These are phyloP conservation scores for Lactarius psammicola DNA, from an alignment of 768 basidiomycete species.

Conservation along the genomic window DNA sequence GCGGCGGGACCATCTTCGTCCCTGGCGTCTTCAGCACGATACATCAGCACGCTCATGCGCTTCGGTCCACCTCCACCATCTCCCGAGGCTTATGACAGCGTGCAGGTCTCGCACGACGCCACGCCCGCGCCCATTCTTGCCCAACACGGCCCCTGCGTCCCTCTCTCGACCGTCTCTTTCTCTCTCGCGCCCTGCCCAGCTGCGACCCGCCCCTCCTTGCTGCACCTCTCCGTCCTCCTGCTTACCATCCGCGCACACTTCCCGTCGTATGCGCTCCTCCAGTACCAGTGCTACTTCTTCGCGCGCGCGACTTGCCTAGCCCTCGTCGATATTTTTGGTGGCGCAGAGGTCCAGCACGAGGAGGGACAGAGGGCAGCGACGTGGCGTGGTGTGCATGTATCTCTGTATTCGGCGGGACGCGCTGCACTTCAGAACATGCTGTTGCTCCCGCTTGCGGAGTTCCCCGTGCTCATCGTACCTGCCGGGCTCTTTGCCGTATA, in stretches of 20 bases:
- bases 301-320: conserved; percentile 25
- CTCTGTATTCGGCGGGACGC: conserved; percentile 24
- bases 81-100: conserved; percentile 21
- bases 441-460: conserved; percentile 25
- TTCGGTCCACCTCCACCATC: background rate
- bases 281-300: conserved; percentile 30
- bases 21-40: conserved; percentile 16
- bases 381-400: conserved; percentile 29
- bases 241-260: conserved; percentile 25
- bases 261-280: conserved; percentile 27
- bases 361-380: conserved; percentile 21
- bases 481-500: conserved; percentile 28
- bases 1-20: background rate
- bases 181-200: background rate
- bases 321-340: conserved; percentile 19
- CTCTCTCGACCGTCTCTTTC: conserved; percentile 26
- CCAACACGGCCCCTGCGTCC: conserved; percentile 16
- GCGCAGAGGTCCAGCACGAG: conserved; percentile 17
- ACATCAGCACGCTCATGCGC: conserved; percentile 16
- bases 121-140: conserved; percentile 22
- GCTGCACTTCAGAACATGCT: conserved; percentile 29
- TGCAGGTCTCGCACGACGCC: conserved; percentile 28
- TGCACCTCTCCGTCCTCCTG: conserved; percentile 27
- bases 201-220: conserved; percentile 17
- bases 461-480: conserved; percentile 26